Evolutionary conservation across 495 filamentous ascomycete genomes (phyloP), one percentile per base, ranked within the genome.

Genomic region (Clavariopsis aquatica): DNA sequence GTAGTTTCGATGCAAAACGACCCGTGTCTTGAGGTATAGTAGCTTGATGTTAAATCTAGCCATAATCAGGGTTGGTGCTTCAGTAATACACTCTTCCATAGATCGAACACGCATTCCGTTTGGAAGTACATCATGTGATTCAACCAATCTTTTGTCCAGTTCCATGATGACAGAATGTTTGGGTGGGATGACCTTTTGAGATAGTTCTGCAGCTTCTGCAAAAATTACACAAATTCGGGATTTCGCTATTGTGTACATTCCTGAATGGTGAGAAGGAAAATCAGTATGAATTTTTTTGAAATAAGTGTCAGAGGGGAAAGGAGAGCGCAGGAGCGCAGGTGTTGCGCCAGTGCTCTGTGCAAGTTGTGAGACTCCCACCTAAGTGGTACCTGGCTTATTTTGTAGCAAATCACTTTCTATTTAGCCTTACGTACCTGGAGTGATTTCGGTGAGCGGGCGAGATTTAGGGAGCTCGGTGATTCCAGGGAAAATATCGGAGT

Each of bases 161-260:
- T 71, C 60, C 62, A 79, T 71, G 8, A 79, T 74, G 20, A 73
- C 70, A n/a, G 74, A 72, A 52, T 78, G 73, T 0, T 57, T 51
- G 2, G 78, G 74, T 19, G 71, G 64, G 1, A 67, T 64, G 7
- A 78, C 71, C 4, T 73, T 72, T 13, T 77, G 75, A 2, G 71
- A 75, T 12, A 78, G 66, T 22, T 85, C 82, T 13, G 76, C 72
- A 22, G 80, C 76, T 47, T 78, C 71, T 10, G 75, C 80, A 52
- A 80, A 78, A n/a, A 79, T 66, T 0, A 69, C 64, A 10, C 72
- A 71, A 19, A 82, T 55, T 28, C 75, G 71, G 17, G 69, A 70
- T 54, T 81, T 80, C 1, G 75, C 72, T 20, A 80, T 76, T 0
- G 75, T 68, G 55, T 79, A 82, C 19, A 77, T 63, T 4, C 36